phyloP scores from a whole-genome alignment of 2,329 filamentous ascomycete genomes.

The Emergomyces pasteurianus region DNA sequence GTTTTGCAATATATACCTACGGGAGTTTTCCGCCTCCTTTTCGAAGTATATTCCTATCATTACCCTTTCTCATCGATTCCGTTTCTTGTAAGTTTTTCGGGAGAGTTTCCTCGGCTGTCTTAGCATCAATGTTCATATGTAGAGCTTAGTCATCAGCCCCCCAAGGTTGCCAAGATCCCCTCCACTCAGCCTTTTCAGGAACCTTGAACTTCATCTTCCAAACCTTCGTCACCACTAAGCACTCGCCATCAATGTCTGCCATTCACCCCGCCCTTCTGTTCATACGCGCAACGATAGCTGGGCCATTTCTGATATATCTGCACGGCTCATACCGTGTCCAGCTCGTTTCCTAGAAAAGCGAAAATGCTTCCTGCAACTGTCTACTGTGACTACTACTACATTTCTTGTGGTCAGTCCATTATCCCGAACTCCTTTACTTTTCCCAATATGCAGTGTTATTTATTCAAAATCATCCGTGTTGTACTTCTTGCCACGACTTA shows the following conservation, averaged over 20 bases:
- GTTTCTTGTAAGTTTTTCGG: too few relatives aligned
- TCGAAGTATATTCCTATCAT: too few relatives aligned
- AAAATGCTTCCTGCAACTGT: conserved; percentile 24
- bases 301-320: not conserved
- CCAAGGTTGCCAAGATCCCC: not conserved
- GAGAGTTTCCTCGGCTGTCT: too few relatives aligned
- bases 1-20: too few relatives aligned
- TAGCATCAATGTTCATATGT: too few relatives aligned
- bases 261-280: not conserved
- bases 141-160: not conserved
- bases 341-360: conserved; percentile 9
- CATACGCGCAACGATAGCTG: not conserved
- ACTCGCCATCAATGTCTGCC: not conserved
- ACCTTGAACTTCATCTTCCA: too few relatives aligned
- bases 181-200: too few relatives aligned
- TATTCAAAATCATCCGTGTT: not conserved
- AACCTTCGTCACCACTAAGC: not conserved
- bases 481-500: not conserved
- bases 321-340: conserved; percentile 7
- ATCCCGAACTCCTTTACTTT: not conserved
- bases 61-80: too few relatives aligned
- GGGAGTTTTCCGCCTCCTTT: too few relatives aligned
- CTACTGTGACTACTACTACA: conserved; percentile 13
- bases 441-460: not conserved
- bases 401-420: conserved; percentile 19